A percentile compares a stretch with the other conserved stretches of the same genome.
These are phyloP conservation scores for Alternaria sp. DNA, from an alignment of 2,329 filamentous ascomycete species.

Conservation along the genomic window DNA sequence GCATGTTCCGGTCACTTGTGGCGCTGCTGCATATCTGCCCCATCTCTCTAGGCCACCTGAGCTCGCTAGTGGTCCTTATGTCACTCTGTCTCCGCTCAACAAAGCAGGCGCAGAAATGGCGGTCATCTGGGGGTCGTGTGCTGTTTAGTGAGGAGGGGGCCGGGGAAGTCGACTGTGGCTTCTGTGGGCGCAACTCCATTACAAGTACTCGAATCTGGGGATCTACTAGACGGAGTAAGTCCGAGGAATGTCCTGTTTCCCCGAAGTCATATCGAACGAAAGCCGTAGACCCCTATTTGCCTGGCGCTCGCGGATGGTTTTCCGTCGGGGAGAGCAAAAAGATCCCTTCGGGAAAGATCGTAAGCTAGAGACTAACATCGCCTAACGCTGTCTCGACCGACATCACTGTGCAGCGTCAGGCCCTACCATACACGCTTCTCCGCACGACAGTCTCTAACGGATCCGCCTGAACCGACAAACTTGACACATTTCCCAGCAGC, in stretches of 20 bases:
- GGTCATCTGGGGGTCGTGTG: constrained; percentile 1
- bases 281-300: constrained; percentile 16
- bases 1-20: constrained; percentile 5
- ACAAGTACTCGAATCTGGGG: constrained; percentile 6
- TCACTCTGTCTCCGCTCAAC: background rate
- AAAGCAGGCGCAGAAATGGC: constrained; percentile 1
- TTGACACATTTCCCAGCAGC: constrained; percentile 12
- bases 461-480: constrained; percentile 23
- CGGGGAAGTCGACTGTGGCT: background rate
- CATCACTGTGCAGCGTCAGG: constrained; percentile 30
- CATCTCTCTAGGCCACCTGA: background rate
- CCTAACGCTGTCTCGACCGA: constrained; percentile 18
- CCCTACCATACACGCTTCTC: constrained; percentile 25
- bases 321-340: constrained; percentile 29
- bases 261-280: constrained; percentile 31
- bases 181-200: background rate
- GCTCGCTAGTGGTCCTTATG: background rate
- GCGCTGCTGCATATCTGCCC: constrained; percentile 2
- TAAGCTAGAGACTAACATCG: constrained; percentile 9
- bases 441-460: constrained; percentile 23
- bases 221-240: background rate
- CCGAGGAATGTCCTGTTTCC: constrained; percentile 31
- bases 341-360: constrained; percentile 15
- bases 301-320: constrained; percentile 21
- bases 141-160: background rate